A percentile compares a stretch with the other conserved stretches of the same genome.
phyloP scores from a whole-genome alignment of 306 rosid species.

The Cicer yamashitae region DNA sequence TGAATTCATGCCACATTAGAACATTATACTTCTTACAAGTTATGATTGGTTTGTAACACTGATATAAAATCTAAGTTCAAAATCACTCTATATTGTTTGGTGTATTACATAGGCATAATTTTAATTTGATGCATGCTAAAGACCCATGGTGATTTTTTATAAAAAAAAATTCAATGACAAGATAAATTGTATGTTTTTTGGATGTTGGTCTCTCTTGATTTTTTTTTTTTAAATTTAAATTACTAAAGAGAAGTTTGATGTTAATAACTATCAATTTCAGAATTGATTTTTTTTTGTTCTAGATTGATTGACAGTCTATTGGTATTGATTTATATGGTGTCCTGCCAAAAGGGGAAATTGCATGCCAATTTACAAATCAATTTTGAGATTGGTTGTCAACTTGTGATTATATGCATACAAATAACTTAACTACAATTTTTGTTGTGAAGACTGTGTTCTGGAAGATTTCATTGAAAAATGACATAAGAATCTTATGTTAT shows the following conservation, averaged over 20 bases:
- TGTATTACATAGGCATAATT: constrained; percentile 1
- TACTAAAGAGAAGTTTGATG: not conserved
- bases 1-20: constrained; percentile 1
- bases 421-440: not conserved
- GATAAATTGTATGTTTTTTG: not conserved
- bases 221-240: not conserved
- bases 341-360: constrained; percentile 12
- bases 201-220: constrained; percentile 12
- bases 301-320: not conserved
- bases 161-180: not conserved
- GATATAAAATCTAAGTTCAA: constrained; percentile 22
- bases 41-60: constrained; percentile 16
- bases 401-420: not conserved
- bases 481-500: constrained; percentile 1
- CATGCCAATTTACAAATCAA: not conserved
- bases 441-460: constrained; percentile 35
- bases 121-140: not conserved
- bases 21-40: constrained; percentile 9
- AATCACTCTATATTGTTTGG: not conserved
- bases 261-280: not conserved
- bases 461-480: constrained; percentile 33
- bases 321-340: not conserved
- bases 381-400: not conserved
- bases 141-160: not conserved
- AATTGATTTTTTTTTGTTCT: constrained; percentile 13